phyloP scores from a whole-genome alignment of 495 filamentous ascomycete species.

The Hypoxylon intermedium region DNA sequence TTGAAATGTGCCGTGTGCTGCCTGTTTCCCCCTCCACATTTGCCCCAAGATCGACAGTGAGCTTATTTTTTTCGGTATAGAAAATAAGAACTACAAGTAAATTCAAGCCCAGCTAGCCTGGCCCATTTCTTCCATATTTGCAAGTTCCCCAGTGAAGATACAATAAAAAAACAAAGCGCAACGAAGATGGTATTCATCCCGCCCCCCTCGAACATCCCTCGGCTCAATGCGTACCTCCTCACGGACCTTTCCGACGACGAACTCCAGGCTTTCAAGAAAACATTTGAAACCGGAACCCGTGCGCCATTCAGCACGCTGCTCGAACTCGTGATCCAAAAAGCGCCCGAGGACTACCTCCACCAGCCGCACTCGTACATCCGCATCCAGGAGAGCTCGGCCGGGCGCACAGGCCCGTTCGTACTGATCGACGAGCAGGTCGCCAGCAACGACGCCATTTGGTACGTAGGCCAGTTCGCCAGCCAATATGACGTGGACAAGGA shows the following conservation, averaged over 20 bases:
- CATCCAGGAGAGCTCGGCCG: conserved; percentile 18
- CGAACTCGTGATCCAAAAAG: conserved; percentile 21
- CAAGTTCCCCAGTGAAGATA: too few species aligned
- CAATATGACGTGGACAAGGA: conserved; percentile 10
- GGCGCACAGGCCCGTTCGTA: conserved; percentile 15
- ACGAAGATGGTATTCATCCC: conserved; percentile 12
- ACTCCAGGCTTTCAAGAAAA: conserved; percentile 17
- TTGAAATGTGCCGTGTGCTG: too few species aligned
- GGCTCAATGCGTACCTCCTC: conserved; percentile 32
- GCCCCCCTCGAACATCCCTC: not conserved
- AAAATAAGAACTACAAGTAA: too few species aligned
- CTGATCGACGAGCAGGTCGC: conserved; percentile 20
- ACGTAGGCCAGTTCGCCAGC: conserved; percentile 15
- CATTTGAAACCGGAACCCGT: conserved; percentile 27
- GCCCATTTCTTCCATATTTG: too few species aligned
- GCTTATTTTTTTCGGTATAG: too few species aligned
- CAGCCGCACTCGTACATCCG: conserved; percentile 30
- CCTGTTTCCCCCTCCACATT: too few species aligned
- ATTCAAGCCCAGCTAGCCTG: too few species aligned
- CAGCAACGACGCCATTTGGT: conserved; percentile 19
- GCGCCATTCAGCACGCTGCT: conserved; percentile 20
- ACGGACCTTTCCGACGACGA: conserved; percentile 15
- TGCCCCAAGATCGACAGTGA: too few species aligned
- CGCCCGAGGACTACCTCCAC: conserved; percentile 21
- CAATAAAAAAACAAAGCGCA: too few species aligned